Evolutionary conservation across 2,329 filamentous ascomycete genomes (phyloP), one percentile per base, ranked within the genome.

Genomic region (Ascosphaera aggregata): DNA sequence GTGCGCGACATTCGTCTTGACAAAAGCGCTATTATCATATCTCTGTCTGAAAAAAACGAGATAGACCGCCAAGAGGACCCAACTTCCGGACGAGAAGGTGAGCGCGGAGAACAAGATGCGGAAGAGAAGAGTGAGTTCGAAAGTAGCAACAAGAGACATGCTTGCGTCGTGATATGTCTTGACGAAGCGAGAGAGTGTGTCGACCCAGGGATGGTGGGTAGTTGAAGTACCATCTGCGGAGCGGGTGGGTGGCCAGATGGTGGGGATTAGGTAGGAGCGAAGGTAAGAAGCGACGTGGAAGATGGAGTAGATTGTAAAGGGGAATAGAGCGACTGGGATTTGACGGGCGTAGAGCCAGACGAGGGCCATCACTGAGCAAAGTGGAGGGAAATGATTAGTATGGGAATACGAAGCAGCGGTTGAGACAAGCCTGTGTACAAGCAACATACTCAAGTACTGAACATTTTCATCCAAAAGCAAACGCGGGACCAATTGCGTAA

Each of bases 281-380:
- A 80, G 80, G 64, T 98, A 98, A 47, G 89, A 95, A 44, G 85
- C 81, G 49, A 95, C 84, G 63, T 98, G 89, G 75, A 98, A 98
- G 60, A 95, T 62, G 42, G 86, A 95, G 71, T 95, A 98, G 60
- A 98, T 81, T 49, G 75, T 76, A 64, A 93, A 98, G 19, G 89
- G 89, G 41, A 94, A 72, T 51, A 98, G 71, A 41, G 89, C 89
- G 49, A 94, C 69, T 30, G 82, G 76, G 51, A 91, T 78, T 63
- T 94, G 85, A 49, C 80, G 79, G 44, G 77, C 75, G 60, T 86
- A 77, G 50, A 98, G 80, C 89, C 89, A 98, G 51, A 95, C 72
- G 44, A 95, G 68, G 41, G 85, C 84, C 80, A 95, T 85, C 50
- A 73, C 85, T 92, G 52, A 11, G 22, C 7, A 27, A 27, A 27